Base-by-base conservation (phyloP, 257 asterid species). In the Ehretia macrophylla region DNA sequence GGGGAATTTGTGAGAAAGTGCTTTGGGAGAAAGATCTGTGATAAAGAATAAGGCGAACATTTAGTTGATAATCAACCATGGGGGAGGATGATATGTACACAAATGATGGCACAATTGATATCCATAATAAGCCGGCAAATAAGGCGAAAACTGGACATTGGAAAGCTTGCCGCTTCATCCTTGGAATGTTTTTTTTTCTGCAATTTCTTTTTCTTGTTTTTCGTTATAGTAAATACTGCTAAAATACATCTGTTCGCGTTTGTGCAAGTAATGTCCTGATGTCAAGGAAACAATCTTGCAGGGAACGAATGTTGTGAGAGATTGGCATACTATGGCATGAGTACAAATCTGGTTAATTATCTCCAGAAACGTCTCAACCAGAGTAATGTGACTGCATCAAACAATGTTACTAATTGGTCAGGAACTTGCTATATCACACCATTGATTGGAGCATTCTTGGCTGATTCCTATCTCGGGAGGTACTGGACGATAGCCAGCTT, bases 311-410 rank as follows among this genome's bases (percentile, higher is more conserved):
- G 87, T 23, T 83, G 90, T 20, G 95, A 89, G 84, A 69, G 97
- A 67, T 72, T 89, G 77, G 95, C 97, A 6, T 86, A 83, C 77
- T 89, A 89, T 70, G 97, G 97, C 23, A 86, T 89, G 94, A 70
- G 94, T 66, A 79, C 95, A 12, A 89, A 89, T 73, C 72, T 89
- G 81, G 95, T 89, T 38, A 84, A 82, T 71, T 89, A 82, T 71
- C 72, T 89, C 3, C 79, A 58, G 8, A 1, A 17, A 19, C 85
- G 60, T 1, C 86, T 84, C 46, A 63, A 72, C 72, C 83, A 74
- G 69, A 72, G 67, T 22, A 75, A 72, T 18, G 80, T 65, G 0
- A 50, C 80, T 19, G 88, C 94, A 1, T 73, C 97, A 19, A 89
- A 63, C 22, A 78, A 66, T 39, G 94, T 86, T 70, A 72, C 88